Evolutionary conservation across 2,329 filamentous ascomycete genomes (phyloP).

Genomic region (Domatiomyces globalis): DNA sequence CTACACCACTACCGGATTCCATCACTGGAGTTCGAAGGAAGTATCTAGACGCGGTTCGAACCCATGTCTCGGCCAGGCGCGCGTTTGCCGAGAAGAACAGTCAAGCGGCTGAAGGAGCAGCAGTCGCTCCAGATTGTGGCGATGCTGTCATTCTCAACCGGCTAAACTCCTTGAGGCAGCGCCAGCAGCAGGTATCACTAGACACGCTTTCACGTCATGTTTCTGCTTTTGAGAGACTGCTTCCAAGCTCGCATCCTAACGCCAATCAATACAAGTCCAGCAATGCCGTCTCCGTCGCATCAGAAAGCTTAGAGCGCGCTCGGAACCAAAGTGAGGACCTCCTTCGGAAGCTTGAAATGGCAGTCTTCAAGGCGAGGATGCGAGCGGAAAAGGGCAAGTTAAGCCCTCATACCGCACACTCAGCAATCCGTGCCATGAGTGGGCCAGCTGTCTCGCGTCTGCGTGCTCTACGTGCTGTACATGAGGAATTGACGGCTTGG

Average conservation of each 20-base stretch:
- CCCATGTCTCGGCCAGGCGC: constrained; percentile 5
- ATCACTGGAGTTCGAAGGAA: not conserved
- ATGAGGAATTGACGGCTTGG: constrained; percentile 12
- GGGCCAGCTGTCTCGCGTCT: not conserved
- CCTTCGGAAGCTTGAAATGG: constrained; percentile 8
- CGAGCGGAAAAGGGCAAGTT: constrained; percentile 5
- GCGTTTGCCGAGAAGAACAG: not conserved
- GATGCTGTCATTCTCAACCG: not conserved
- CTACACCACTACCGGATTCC: not conserved
- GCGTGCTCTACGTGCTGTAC: constrained; percentile 6
- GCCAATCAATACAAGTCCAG: not conserved
- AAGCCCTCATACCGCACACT: constrained; percentile 3
- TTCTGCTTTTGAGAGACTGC: not conserved
- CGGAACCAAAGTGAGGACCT: not conserved
- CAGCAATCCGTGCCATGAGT: not conserved
- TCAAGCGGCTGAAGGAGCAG: not conserved
- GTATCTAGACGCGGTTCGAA: constrained; percentile 6
- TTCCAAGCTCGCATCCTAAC: not conserved
- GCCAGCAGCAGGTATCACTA: not conserved
- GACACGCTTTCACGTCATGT: not conserved
- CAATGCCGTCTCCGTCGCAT: not conserved
- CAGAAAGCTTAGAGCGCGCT: not conserved
- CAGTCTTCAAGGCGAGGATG: constrained; percentile 11
- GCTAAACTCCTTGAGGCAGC: not conserved
- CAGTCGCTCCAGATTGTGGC: not conserved